Conservation (phyloP, 2,329 filamentous ascomycete genomes). For the Colletotrichum sp. region DNA sequence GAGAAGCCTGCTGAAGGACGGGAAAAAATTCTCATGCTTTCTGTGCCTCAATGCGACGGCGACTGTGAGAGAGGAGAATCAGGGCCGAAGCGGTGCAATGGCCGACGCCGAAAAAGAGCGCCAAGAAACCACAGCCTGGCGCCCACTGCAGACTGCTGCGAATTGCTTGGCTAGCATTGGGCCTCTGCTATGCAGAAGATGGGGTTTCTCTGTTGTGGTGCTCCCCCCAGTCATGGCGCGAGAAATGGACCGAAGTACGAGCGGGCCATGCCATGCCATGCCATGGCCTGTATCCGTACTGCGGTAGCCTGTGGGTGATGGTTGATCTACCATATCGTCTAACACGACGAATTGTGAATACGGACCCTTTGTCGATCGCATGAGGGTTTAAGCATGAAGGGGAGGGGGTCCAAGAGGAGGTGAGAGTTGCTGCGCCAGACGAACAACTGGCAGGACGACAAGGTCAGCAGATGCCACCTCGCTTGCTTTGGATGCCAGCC, state of each 20-base stretch:
- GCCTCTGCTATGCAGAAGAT: not conserved
- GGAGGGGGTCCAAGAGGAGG: not conserved
- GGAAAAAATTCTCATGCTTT: not conserved
- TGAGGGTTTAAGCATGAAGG: not conserved
- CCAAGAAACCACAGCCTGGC: slow-evolving; percentile 7
- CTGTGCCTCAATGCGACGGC: not conserved
- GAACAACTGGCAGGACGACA: not conserved
- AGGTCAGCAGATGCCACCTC: not conserved
- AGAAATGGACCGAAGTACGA: slow-evolving; percentile 12
- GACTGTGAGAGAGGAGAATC: not conserved
- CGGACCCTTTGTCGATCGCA: slow-evolving; percentile 5
- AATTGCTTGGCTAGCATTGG: not conserved
- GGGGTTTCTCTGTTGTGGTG: not conserved
- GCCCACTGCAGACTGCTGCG: not conserved
- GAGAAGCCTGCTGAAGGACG: not conserved
- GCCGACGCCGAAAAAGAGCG: not conserved
- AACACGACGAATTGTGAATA: not conserved
- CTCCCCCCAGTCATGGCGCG: slow-evolving; percentile 6
- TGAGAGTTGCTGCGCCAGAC: not conserved
- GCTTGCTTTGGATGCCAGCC: not conserved
- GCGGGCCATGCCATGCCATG: not conserved
- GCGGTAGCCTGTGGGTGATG: not conserved
- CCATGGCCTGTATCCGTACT: not conserved
- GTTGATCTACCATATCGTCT: not conserved
- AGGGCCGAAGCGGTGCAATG: not conserved